Base-by-base conservation (phyloP, 495 filamentous ascomycete genomes). In the Xeromyces bisporus region DNA sequence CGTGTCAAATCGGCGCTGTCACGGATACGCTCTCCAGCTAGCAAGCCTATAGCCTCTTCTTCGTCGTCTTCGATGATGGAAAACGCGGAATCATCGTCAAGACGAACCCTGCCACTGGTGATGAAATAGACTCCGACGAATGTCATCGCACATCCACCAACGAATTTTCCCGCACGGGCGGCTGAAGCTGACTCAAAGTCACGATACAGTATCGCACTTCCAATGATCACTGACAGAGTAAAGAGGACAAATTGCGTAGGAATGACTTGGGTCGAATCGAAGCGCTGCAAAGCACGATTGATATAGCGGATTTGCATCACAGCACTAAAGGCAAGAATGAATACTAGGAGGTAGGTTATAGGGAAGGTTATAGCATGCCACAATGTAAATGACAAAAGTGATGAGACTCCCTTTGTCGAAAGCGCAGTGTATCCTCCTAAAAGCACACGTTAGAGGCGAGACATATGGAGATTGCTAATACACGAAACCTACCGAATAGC, bases 211-310 rank as follows among this genome's bases (percentile, higher is more conserved):
- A 97, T 63, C 1, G 89, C 85, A 49, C 81, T 91, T 27, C 89
- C 89, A 31, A 92, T 68, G 43, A 97, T 96, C 31, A 97, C 89
- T 2, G 76, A 92, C 4, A 97, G 61, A 0, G 89, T 97, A 50
- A 97, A 97, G 23, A 92, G 66, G 15, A 97, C 89, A 41, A 97
- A 97, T 46, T 97, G 89, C 8, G 82, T 83, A 2, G 89, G 89
- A 32, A 97, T 94, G 37, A 97, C 89, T 43, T 93, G 83, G 0
- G 89, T 97, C 0, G 86, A 87, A 51, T 93, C 83, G 57, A 97
- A 97, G 32, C 81, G 75, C 47, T 91, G 84, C 12, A 97, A 61
- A 1, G 89, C 86, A 29, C 84, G 83, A 58, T 97, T 97, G 38
- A 97, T 66, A 49, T 94, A 97, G 38, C 77, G 82, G 39, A 97